Evolutionary conservation across 768 basidiomycete genomes (phyloP), one percentile per base, ranked within the genome.

Genomic region (Rickenella mellea): DNA sequence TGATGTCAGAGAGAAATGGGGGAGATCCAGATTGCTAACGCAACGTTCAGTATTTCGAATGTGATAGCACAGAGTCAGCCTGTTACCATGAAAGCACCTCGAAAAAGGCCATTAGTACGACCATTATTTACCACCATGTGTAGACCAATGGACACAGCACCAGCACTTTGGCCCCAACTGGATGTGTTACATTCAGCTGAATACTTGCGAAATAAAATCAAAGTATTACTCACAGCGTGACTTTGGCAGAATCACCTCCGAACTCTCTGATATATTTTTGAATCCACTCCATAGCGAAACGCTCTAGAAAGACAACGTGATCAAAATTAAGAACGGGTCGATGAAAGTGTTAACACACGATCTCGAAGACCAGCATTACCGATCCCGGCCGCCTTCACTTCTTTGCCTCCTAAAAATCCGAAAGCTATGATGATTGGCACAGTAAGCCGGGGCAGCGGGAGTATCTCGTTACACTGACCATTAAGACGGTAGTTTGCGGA

Each of bases 331-430:
- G 15, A 10, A 21, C 10, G 29, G 17, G 10, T 35, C 8, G n/a
- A n/a, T n/a, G n/a, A n/a, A n/a, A n/a, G n/a, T 11, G 12, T 3
- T 22, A 9, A 61, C 73, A 55, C 50, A 76, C 76, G 76, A 59
- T 83, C 80, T 43, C 71, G 72, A 19, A 85, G 59, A n/a, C 82
- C 82, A 17, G 81, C 62, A 52, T 83, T 84, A 1, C 72, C 75
- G 6, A 74, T 61, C 1, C 70, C 71, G 3, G 69, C 75, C 3
- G 58, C 63, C 37, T 67, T 69, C 1, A 77, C 67, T 59, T 78
- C 74, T 47, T 68, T 61, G 31, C 73, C 61, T 0, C 67, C 66
- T 28, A 77, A 45, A 55, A 78, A 78, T 3, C 76, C 74, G 39
- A 74, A 69, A 4, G 67, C 73, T 59, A 40, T 15, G 14, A 39